Evolutionary conservation across 176 grass and related monocot species (phyloP), one percentile per base, ranked within the genome.

Genomic region (maize (Zea mays)): DNA sequence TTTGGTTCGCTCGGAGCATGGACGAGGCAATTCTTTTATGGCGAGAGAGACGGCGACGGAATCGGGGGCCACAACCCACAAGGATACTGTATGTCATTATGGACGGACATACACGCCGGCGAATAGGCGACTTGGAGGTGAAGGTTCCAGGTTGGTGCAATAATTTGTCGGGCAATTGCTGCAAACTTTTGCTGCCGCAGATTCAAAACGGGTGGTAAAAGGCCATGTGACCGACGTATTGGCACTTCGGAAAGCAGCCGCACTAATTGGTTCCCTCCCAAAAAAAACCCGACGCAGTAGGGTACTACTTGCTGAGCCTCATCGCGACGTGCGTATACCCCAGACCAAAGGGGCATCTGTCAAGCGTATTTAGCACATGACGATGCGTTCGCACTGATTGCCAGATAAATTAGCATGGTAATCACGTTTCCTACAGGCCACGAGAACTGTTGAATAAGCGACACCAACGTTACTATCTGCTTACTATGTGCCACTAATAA

Each of bases 111-210:
- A n/a, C 12, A 66, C 48, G 65, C 73, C 12, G 19, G 4, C 44
- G 50, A 1, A 72, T 56, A 17, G 21, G 5, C 4, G 16, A 55
- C 3, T 5, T 36, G 65, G n/a, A n/a, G 2, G 2, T 49, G 72
- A 82, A 59, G 27, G 81, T 48, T 67, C 62, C 40, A 40, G 63
- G 81, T 51, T 41, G 60, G 3, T 33, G 65, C n/a, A 51, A 62
- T 63, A n/a, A 3, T 11, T 17, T 77, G 43, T 54, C 19, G 9
- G 52, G 0, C 34, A 71, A 71, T 36, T 54, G 44, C 46, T 8
- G 9, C 2, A 72, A 42, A 34, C 58, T 62, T 81, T 65, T 42
- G 8, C 34, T 4, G 58, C 61, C 27, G 2, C 39, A 10, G 0
- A 45, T 3, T 39, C 3, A 2, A 46, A 46, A 47, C 9, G 3